A percentile compares a stretch with the other conserved stretches of the same genome.
Evolutionary conservation across 768 basidiomycete genomes (phyloP).

Genomic region (Suillus subalutaceus): DNA sequence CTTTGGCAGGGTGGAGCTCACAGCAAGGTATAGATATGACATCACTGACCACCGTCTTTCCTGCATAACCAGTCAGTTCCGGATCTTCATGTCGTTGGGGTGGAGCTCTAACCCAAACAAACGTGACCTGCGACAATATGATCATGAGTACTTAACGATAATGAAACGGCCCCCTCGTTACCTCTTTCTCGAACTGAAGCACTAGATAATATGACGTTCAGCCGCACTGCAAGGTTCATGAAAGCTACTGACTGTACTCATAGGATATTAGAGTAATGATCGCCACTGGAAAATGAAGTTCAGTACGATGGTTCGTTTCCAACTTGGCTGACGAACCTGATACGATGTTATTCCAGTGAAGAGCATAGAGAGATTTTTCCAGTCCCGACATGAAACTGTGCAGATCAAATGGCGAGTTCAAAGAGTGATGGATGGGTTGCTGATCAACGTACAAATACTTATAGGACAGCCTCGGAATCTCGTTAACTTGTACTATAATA

Average conservation of each 20-base stretch:
- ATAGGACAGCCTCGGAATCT: not conserved
- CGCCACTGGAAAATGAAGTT: not conserved
- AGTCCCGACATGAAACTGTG: not conserved
- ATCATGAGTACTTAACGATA: too few relatives aligned
- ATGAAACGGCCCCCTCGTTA: too few relatives aligned
- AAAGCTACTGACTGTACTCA: not conserved
- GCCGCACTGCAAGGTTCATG: not conserved
- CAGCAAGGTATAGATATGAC: too few relatives aligned
- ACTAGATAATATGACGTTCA: not conserved
- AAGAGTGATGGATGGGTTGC: not conserved
- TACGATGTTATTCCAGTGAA: not conserved
- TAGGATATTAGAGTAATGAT: not conserved
- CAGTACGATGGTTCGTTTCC: not conserved
- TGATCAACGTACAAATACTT: not conserved
- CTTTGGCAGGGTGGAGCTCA: too few relatives aligned
- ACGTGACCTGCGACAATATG: too few relatives aligned
- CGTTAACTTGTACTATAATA: not conserved
- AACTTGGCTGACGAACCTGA: not conserved
- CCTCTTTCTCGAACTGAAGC: too few relatives aligned
- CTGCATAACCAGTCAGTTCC: too few relatives aligned
- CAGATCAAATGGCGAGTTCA: not conserved
- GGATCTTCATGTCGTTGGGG: too few relatives aligned
- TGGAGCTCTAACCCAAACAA: too few relatives aligned
- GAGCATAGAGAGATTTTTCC: not conserved
- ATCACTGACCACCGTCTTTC: too few relatives aligned